Conservation (phyloP, 352 stramenopile genomes). For the Aphanomyces invadans region DNA sequence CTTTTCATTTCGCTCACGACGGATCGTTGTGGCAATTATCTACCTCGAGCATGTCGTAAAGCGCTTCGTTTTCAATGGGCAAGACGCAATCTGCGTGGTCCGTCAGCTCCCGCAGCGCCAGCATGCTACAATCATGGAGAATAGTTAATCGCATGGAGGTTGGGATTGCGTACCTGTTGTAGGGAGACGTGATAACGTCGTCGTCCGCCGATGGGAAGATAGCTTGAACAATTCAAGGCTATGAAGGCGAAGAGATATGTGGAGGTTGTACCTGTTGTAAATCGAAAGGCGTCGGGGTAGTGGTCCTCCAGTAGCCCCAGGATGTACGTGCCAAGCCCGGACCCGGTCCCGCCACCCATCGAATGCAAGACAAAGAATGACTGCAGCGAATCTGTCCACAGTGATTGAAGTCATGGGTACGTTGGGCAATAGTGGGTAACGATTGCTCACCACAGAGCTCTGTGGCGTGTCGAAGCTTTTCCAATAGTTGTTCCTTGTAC, state of each 20-base stretch:
- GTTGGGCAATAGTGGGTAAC: background rate
- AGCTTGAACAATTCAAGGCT: conserved; percentile 27
- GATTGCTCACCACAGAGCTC: conserved; percentile 51
- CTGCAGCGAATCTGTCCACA: conserved; percentile 68
- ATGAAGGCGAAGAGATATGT: conserved; percentile 17
- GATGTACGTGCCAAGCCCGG: conserved; percentile 86
- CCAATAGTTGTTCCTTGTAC: conserved; percentile 74
- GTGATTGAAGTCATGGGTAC: background rate
- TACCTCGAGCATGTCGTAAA: conserved; percentile 63
- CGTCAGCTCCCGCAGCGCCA: conserved; percentile 70
- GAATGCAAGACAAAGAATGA: conserved; percentile 91
- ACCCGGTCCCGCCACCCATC: conserved; percentile 88
- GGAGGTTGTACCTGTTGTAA: conserved; percentile 41
- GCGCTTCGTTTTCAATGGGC: conserved; percentile 86
- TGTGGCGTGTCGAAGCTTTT: conserved; percentile 56
- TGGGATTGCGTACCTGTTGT: conserved; percentile 63
- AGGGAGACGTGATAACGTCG: conserved; percentile 89
- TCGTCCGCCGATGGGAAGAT: conserved; percentile 83
- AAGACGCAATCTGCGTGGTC: conserved; percentile 86
- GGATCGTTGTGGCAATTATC: too few species aligned
- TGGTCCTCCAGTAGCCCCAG: conserved; percentile 74
- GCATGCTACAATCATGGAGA: conserved; percentile 30
- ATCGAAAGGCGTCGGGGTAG: conserved; percentile 80
- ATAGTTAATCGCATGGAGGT: background rate
- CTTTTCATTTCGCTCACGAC: too few species aligned